Evolutionary conservation across 192 early-diverging fungal genomes (phyloP).

Genomic region (Backusella parvicylindrica): DNA sequence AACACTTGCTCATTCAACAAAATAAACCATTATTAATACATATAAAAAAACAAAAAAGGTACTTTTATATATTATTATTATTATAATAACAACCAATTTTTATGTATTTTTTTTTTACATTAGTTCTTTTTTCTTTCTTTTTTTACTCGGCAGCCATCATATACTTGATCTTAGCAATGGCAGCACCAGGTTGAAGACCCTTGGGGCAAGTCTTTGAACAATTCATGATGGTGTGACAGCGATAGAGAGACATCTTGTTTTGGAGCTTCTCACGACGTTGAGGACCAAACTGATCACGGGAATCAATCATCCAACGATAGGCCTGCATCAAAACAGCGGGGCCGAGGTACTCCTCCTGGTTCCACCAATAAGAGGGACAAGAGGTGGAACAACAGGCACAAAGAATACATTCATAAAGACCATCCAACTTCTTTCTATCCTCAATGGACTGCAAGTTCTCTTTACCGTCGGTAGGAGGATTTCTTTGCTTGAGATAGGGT

Average conservation of each 20-base stretch:
- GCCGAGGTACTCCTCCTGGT: slow-evolving; percentile 90
- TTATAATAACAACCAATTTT: not conserved
- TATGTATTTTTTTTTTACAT: not conserved
- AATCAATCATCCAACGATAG: slow-evolving; percentile 99
- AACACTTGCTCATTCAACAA: too few species aligned
- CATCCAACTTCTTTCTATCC: slow-evolving; percentile 92
- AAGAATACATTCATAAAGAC: slow-evolving; percentile 96
- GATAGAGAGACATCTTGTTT: slow-evolving; percentile 95
- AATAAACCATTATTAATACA: too few species aligned
- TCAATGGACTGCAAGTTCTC: slow-evolving; percentile 94
- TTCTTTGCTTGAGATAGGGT: slow-evolving; percentile 93
- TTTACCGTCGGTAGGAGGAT: slow-evolving; percentile 51
- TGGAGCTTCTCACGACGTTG: slow-evolving; percentile 87
- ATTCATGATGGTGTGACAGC: slow-evolving; percentile 99
- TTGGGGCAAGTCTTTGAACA: slow-evolving; percentile 97
- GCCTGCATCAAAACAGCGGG: slow-evolving; percentile 96
- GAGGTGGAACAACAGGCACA: slow-evolving; percentile 97
- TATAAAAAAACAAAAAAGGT: not conserved
- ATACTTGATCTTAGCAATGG: slow-evolving; percentile 97
- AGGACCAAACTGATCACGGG: slow-evolving; percentile 85
- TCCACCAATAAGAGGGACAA: slow-evolving; percentile 98
- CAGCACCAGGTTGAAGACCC: slow-evolving; percentile 94
- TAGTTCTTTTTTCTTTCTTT: not conserved
- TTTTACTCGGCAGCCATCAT: slow-evolving; percentile 74
- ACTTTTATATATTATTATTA: not conserved